Percentiles rank a stretch among this genome's conserved stretches.
These are phyloP conservation scores for Lactarius psammicola DNA, from an alignment of 768 basidiomycete genomes.

Conservation along the genomic window DNA sequence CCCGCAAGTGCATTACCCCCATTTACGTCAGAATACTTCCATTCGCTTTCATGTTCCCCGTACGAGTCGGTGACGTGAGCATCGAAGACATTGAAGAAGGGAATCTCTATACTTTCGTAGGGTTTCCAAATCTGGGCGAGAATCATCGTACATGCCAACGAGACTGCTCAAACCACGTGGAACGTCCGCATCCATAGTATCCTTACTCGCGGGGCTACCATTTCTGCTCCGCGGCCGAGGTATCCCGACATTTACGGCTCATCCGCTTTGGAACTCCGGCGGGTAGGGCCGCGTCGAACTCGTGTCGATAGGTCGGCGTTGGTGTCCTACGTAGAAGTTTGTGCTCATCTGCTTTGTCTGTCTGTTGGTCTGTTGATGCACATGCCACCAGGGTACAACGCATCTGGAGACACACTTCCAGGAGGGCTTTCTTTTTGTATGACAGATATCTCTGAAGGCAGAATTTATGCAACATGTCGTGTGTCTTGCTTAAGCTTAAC, in stretches of 20 bases:
- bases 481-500: slow-evolving; percentile 6
- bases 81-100: neutral
- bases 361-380: slow-evolving; percentile 1
- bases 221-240: slow-evolving; percentile 19
- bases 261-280: neutral
- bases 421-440: slow-evolving; percentile 9
- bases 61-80: neutral
- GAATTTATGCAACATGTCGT: slow-evolving; percentile 14
- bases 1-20: neutral
- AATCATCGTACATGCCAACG: neutral
- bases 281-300: no score
- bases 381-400: neutral
- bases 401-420: slow-evolving; percentile 8
- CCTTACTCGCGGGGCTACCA: slow-evolving; percentile 7
- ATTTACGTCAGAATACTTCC: neutral
- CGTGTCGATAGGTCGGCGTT: slow-evolving; percentile 1
- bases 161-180: neutral
- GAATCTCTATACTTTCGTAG: neutral
- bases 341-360: neutral
- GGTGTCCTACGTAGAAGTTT: neutral
- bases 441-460: slow-evolving; percentile 11
- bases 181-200: neutral
- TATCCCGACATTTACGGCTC: slow-evolving; percentile 1
- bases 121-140: slow-evolving; percentile 4
- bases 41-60: slow-evolving; percentile 2